Percentiles rank a stretch among this genome's conserved stretches.
Conservation (phyloP, 1,139 yeast species). For the Spathaspora sp. region DNA sequence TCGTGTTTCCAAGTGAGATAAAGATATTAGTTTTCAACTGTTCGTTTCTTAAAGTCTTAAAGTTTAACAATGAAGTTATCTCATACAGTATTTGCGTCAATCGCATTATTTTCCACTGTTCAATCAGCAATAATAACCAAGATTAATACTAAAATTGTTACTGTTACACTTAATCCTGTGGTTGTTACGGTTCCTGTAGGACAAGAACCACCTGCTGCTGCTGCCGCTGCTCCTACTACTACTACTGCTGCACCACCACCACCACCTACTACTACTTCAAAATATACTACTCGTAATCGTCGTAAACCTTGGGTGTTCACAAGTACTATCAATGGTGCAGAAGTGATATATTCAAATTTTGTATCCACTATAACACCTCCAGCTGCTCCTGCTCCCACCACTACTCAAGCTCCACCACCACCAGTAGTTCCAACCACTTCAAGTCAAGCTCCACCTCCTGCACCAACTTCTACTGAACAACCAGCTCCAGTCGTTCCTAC, state of each 20-base stretch:
- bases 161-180: not conserved
- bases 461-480: not conserved
- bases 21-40: too few relatives aligned
- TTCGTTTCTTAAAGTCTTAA: too few relatives aligned
- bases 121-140: not conserved
- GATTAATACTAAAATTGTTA: not conserved
- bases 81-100: slow-evolving; percentile 4
- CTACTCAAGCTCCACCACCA: not conserved
- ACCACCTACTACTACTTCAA: not conserved
- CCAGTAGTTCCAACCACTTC: not conserved
- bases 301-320: not conserved
- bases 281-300: not conserved
- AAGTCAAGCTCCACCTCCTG: not conserved
- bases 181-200: not conserved
- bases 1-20: too few relatives aligned
- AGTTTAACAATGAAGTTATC: not conserved
- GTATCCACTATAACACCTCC: not conserved
- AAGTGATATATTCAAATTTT: not conserved
- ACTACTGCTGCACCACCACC: not conserved
- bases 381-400: not conserved
- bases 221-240: not conserved
- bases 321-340: not conserved
- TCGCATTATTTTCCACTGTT: not conserved
- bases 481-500: not conserved
- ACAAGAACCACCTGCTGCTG: not conserved